phyloP scores from a whole-genome alignment of 768 basidiomycete genomes.

The Polyporus arcularius region DNA sequence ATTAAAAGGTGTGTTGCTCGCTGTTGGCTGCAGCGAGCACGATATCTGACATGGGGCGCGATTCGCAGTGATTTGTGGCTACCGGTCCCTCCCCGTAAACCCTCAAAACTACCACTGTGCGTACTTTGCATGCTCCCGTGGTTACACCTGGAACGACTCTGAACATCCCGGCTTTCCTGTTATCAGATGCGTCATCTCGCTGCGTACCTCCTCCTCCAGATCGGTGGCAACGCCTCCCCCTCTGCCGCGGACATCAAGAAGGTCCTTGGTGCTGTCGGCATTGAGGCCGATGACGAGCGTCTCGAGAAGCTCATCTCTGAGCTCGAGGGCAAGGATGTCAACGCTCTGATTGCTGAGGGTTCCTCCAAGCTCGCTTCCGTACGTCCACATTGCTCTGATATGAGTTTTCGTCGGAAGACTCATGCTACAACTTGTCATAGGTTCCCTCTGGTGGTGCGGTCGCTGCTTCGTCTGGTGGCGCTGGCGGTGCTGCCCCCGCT shows the following conservation, averaged over 20 bases:
- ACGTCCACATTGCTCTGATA: conserved; percentile 29
- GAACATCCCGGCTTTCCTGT: background rate
- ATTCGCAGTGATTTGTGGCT: conserved; percentile 88
- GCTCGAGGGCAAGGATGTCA: conserved; percentile 87
- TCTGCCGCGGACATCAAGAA: conserved; percentile 86
- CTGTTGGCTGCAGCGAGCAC: background rate
- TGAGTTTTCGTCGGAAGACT: background rate
- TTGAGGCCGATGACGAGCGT: conserved; percentile 84
- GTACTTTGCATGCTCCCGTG: background rate
- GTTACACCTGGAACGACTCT: background rate
- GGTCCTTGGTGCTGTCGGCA: conserved; percentile 82
- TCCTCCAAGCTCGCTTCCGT: conserved; percentile 94
- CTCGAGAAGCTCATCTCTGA: conserved; percentile 84
- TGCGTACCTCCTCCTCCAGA: conserved; percentile 95
- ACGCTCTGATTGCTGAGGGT: conserved; percentile 89
- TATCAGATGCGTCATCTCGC: conserved; percentile 87
- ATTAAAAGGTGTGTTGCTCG: conserved; percentile 69
- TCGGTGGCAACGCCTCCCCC: conserved; percentile 89
- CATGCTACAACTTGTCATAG: conserved; percentile 34
- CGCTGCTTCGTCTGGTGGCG: conserved; percentile 53
- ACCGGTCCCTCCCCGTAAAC: conserved; percentile 48
- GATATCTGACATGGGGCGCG: background rate
- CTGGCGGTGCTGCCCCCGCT: conserved; percentile 59
- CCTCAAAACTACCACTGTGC: conserved; percentile 22
- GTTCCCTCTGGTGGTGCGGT: conserved; percentile 92